phyloP scores from a whole-genome alignment of 2,329 filamentous ascomycete genomes.

The Pseudogymnoascus sp. region DNA sequence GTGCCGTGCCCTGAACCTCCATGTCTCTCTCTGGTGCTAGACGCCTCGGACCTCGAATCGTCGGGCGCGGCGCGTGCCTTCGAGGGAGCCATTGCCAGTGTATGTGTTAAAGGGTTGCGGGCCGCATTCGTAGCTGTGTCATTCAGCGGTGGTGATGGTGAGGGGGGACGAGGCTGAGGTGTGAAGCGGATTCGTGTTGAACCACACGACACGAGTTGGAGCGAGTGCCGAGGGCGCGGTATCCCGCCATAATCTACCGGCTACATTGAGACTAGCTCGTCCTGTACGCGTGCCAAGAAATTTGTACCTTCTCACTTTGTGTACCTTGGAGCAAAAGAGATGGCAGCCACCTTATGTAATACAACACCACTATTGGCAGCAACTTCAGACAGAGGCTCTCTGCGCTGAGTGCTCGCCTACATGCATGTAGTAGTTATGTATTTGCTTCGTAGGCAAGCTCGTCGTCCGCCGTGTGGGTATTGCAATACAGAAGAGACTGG shows the following conservation, averaged over 20 bases:
- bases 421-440: no score
- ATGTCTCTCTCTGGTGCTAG: conserved; percentile 29
- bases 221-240: neutral
- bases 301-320: neutral
- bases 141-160: neutral
- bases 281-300: neutral
- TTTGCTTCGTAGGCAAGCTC: neutral
- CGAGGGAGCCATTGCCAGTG: conserved; percentile 25
- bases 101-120: conserved; percentile 8
- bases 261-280: neutral
- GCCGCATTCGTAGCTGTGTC: neutral
- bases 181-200: neutral
- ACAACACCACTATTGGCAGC: neutral
- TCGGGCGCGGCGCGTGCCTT: conserved; percentile 26
- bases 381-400: neutral
- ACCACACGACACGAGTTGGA: neutral
- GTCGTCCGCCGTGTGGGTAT: no score
- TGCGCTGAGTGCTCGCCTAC: no score
- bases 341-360: neutral
- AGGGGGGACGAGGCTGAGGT: neutral
- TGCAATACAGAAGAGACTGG: neutral
- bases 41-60: conserved; percentile 30
- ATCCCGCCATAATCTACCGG: neutral
- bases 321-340: neutral
- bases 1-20: conserved; percentile 9